These are phyloP conservation scores for Monosporascus sp. DNA, from an alignment of 2,329 filamentous ascomycete genomes.

Conservation along the genomic window DNA sequence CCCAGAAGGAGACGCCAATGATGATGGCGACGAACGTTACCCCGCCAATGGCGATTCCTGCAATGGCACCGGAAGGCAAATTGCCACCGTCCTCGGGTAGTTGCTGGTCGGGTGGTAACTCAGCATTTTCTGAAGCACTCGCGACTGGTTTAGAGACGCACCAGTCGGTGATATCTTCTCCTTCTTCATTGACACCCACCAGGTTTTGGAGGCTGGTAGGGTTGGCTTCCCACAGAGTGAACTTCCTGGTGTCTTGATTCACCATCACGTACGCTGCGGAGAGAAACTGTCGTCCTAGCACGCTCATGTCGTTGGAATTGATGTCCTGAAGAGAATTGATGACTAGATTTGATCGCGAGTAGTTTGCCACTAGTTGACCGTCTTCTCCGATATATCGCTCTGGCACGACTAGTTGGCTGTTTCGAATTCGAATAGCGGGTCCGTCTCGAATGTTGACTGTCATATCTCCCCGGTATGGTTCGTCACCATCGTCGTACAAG, in stretches of 20 bases:
- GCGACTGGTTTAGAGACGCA: neutral
- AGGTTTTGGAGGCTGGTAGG: constrained; percentile 4
- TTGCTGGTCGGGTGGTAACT: neutral
- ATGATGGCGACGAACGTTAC: neutral
- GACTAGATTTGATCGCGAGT: constrained; percentile 14
- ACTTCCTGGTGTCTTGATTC: constrained; percentile 21
- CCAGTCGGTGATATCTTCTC: neutral
- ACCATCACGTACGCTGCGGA: constrained; percentile 25
- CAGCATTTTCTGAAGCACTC: neutral
- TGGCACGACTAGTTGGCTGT: constrained; percentile 26
- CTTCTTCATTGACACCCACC: constrained; percentile 4
- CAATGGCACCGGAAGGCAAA: neutral
- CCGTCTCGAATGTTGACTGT: constrained; percentile 13
- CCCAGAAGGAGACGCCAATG: neutral
- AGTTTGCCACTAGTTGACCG: constrained; percentile 11
- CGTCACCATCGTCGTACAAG: constrained; percentile 5
- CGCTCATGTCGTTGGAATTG: constrained; percentile 17
- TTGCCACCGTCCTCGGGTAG: neutral
- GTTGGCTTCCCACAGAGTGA: constrained; percentile 16
- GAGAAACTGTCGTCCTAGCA: constrained; percentile 25
- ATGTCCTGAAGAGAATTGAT: constrained; percentile 18
- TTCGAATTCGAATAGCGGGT: constrained; percentile 19
- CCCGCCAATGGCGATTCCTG: neutral
- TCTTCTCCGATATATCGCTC: constrained; percentile 15
- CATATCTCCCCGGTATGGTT: constrained; percentile 10